Evolutionary conservation across 2,329 filamentous ascomycete genomes (phyloP), one percentile per base, ranked within the genome.

Genomic region (Ophiostoma montium): DNA sequence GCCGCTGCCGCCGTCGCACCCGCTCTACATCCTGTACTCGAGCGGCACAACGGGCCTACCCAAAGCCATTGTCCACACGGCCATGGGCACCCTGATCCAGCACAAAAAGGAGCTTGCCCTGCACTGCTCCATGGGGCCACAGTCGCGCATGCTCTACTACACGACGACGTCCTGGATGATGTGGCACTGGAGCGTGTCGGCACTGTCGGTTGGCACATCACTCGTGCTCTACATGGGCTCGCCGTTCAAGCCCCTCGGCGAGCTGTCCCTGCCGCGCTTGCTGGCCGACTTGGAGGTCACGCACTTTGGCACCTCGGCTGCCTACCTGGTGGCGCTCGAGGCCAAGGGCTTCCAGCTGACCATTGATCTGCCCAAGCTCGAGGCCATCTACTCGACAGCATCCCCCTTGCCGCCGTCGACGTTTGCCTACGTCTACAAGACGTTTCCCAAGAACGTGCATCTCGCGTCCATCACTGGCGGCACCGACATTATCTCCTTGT

Each of bases 121-220:
- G 3, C 90, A 96, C 62, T 86, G 84, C 62, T 87, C 88, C 19
- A 79, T 98, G 54, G 72, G 74, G 9, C 74, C 82, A 0, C 69
- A 71, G 2, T 86, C 88, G 38, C 76, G 82, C 18, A 73, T 95
- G 60, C 85, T 95, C 64, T 95, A 95, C 68, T 95, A 89, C 67
- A 95, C 88, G 1, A 95, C 89, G 3, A 88, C 84, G 11, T 94
- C 87, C 13, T 56, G 56, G 92, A 96, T 98, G 89, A 96, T 96
- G 90, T 95, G 89, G 88, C 90, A 96, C 63, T 96, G 90, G 89
- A 81, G 89, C 36, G 76, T 95, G 18, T 90, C 86, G 1, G 86
- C 82, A 6, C 78, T 96, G 4, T 85, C 89, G 10, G 81, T 79
- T 30, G 90, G 90, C 48, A 77, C 85, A 11, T 90, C 86, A 0